phyloP scores from a whole-genome alignment of 352 stramenopile genomes.

The Pythium aristosporum region DNA sequence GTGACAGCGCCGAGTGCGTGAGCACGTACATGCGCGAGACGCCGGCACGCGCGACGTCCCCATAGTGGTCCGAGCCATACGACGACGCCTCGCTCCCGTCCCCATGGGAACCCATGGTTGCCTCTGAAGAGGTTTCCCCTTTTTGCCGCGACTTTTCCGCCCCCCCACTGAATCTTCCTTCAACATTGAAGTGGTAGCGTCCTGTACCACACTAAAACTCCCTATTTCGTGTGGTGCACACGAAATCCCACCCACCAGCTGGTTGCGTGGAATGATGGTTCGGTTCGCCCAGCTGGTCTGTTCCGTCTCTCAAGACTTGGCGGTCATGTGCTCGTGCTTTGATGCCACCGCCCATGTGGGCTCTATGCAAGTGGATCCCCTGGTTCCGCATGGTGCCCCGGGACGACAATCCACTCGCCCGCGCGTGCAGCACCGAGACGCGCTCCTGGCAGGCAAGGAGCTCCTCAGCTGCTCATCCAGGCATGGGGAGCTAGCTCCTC shows the following conservation, averaged over 20 bases:
- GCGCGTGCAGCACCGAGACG: slow-evolving; percentile 18
- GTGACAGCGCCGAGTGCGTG: slow-evolving; percentile 28
- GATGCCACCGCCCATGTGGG: not conserved
- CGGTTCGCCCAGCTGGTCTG: too few relatives aligned
- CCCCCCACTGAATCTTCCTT: too few relatives aligned
- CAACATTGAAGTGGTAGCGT: too few relatives aligned
- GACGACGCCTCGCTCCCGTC: slow-evolving; percentile 39
- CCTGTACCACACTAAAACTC: too few relatives aligned
- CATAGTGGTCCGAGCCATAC: slow-evolving; percentile 54
- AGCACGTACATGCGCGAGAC: slow-evolving; percentile 74
- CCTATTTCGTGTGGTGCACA: too few relatives aligned
- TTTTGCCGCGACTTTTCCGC: not conserved
- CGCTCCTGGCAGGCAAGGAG: not conserved
- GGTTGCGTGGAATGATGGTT: too few relatives aligned
- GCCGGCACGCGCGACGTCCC: slow-evolving; percentile 45
- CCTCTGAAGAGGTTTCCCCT: not conserved
- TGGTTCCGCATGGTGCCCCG: not conserved
- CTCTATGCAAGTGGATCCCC: not conserved
- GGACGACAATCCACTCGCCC: not conserved
- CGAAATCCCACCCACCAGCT: too few relatives aligned
- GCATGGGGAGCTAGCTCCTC: not conserved
- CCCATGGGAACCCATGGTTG: slow-evolving; percentile 24
- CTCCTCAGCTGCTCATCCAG: not conserved
- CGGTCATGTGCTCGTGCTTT: not conserved
- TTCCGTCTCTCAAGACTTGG: too few relatives aligned